Base-by-base conservation (phyloP, 345 rosid species). In the Rubroshorea leprosula region DNA sequence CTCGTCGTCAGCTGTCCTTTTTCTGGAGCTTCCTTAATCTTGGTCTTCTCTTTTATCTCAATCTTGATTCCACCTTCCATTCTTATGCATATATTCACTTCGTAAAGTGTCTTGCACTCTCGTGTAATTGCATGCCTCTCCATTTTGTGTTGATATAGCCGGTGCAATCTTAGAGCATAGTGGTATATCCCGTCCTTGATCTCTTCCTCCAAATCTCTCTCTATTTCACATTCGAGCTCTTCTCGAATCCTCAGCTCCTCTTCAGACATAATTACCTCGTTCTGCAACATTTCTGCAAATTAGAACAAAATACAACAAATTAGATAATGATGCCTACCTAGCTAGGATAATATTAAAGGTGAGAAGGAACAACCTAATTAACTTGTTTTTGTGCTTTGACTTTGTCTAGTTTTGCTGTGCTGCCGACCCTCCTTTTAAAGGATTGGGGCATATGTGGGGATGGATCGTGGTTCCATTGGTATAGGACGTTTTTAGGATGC, bases 191-290 rank as follows among this genome's bases (percentile, higher is more conserved):
- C 89, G 39, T 77, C 93, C 54, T 87, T 90, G 49, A 90, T 78
- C 59, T 85, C 96, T 38, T 79, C 83, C 77, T 90, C 97, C 75
- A 90, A 69, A 58, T 77, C 72, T 52, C 66, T 80, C 54, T 90
- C 96, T 5, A 83, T 78, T 6, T 87, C 90, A 58, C 25, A 65
- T 58, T 87, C 96, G 3, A 87, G 87, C 78, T 90, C 87, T 0
- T 71, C 72, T 0, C 86, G 73, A n/a, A 87, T 79, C 74, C 74
- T 80, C 63, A 61, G 45, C 67, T 87, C 96, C 68, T 85, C 80
- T 49, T 63, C 73, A 0, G 77, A 63, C 69, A 71, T 65, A 13
- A 48, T 43, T 0, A 27, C 57, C 26, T 15, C 19, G 2, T 64
- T 20, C 74, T 64, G 65, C 49, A 29, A 18, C 19, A 41, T 19